A percentile compares a stretch with the other conserved stretches of the same genome.
phyloP scores from a whole-genome alignment of 2,329 filamentous ascomycete genomes.

The Calonectria hongkongensis region DNA sequence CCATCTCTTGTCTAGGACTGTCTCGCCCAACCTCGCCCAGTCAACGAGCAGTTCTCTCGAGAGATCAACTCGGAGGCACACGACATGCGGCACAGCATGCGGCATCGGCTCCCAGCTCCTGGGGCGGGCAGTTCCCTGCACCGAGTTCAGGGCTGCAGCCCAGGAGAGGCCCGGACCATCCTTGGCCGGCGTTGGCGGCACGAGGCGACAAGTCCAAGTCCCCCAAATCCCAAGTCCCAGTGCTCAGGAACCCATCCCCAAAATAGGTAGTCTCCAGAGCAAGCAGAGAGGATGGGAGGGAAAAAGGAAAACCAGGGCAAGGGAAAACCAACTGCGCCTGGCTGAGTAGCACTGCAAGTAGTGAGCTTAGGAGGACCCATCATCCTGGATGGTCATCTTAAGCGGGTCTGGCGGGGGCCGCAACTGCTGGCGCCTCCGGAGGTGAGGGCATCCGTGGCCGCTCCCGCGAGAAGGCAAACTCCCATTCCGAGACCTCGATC shows the following conservation, averaged over 20 bases:
- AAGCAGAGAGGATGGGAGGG: neutral
- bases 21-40: slow-evolving; percentile 39
- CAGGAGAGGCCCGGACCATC: slow-evolving; percentile 38
- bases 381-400: slow-evolving; percentile 29
- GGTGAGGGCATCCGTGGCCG: slow-evolving; percentile 32
- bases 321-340: neutral
- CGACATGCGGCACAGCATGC: slow-evolving; percentile 50
- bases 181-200: slow-evolving; percentile 43
- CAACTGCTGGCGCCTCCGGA: slow-evolving; percentile 37
- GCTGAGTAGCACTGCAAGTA: neutral
- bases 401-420: slow-evolving; percentile 29
- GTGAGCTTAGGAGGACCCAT: slow-evolving; percentile 19
- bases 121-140: slow-evolving; percentile 36
- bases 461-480: slow-evolving; percentile 25
- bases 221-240: slow-evolving; percentile 26
- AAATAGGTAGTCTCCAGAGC: neutral
- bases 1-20: slow-evolving; percentile 25
- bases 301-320: slow-evolving; percentile 15
- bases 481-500: slow-evolving; percentile 13
- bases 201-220: slow-evolving; percentile 36
- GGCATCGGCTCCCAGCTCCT: slow-evolving; percentile 51
- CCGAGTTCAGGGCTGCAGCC: slow-evolving; percentile 36
- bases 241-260: slow-evolving; percentile 38
- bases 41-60: slow-evolving; percentile 35
- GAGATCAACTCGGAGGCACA: slow-evolving; percentile 35